Conservation (phyloP, 75 land plant species). For the Azolla pinnata region DNA sequence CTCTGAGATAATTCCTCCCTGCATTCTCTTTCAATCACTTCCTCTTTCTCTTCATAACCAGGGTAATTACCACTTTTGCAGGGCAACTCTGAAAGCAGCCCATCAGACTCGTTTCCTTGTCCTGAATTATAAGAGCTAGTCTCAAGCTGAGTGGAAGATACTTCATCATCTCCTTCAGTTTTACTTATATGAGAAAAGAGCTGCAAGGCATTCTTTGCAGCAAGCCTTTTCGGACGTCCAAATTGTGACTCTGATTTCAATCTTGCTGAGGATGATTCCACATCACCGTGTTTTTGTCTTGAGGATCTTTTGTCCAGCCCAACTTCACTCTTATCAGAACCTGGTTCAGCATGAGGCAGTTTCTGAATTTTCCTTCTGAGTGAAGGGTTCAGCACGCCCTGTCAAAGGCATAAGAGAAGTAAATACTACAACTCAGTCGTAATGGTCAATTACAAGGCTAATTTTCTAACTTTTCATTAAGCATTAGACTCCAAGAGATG, state of each 20-base stretch:
- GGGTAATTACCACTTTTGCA: background rate
- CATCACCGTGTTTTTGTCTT: slow-evolving; percentile 33
- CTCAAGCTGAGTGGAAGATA: slow-evolving; percentile 7
- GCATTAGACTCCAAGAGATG: too few relatives aligned
- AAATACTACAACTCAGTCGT: too few relatives aligned
- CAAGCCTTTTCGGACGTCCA: slow-evolving; percentile 61
- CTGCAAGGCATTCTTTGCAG: slow-evolving; percentile 66
- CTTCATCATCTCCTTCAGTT: slow-evolving; percentile 50
- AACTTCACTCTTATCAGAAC: background rate
- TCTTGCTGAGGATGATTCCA: slow-evolving; percentile 58
- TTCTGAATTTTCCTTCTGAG: background rate
- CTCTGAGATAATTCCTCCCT: background rate
- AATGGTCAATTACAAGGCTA: too few relatives aligned
- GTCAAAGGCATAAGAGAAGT: background rate
- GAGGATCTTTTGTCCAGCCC: background rate
- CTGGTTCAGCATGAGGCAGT: background rate
- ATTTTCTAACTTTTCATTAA: too few relatives aligned
- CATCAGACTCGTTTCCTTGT: slow-evolving; percentile 6
- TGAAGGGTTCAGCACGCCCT: background rate
- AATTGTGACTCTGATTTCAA: slow-evolving; percentile 32
- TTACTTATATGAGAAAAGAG: slow-evolving; percentile 48
- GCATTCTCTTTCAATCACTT: background rate
- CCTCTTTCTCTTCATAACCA: background rate
- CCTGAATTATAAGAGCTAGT: background rate
- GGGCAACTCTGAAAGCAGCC: background rate